Evolutionary conservation across 192 early-diverging fungal species (phyloP), one percentile per base, ranked within the genome.

Genomic region (Backusella liffmaniae): DNA sequence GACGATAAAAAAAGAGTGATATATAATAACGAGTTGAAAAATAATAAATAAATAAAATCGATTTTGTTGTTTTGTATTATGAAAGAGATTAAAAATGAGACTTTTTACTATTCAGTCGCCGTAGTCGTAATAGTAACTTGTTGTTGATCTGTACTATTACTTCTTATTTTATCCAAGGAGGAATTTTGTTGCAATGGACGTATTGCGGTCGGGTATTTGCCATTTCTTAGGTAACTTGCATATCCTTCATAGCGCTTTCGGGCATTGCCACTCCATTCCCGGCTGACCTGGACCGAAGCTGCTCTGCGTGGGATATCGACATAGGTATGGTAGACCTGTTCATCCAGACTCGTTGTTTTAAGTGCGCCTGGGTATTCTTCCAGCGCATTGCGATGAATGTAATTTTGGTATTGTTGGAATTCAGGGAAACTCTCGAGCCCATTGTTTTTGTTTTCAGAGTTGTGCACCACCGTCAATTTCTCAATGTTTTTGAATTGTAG

Each of bases 401-500:
- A 86, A 21, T 67, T 82, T 30, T 74, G 39, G 51, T 86, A 86
- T 41, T 80, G 67, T 42, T 84, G 75, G 26, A 82, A 86, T 53
- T 86, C 84, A 6, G 82, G 78, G 62, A 80, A 70, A 44, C 39
- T 76, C 5, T 79, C 66, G 16, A 77, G 8, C 42, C 56, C 75
- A 1, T 13, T 62, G 56, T n/a, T 80, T 73, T 49, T 49, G 46
- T 49, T 49, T n/a, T 49, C 46, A 49, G 46, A 49, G 16, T 18
- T 62, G 0, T 76, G 53, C 13, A 76, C 68, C 12, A 75, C 73
- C 0, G 84, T 77, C 1, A 79, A 32, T 37, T 79, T 73, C n/a
- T 75, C 74, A 10, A 86, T 56, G 67, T 78, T 77, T 15, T 74
- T 80, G 37, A 80, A 82, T 82, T 86, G 85, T 41, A 82, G 77